Base-by-base conservation (phyloP, 2,329 filamentous ascomycete species). In the Aspergillus melleus region DNA sequence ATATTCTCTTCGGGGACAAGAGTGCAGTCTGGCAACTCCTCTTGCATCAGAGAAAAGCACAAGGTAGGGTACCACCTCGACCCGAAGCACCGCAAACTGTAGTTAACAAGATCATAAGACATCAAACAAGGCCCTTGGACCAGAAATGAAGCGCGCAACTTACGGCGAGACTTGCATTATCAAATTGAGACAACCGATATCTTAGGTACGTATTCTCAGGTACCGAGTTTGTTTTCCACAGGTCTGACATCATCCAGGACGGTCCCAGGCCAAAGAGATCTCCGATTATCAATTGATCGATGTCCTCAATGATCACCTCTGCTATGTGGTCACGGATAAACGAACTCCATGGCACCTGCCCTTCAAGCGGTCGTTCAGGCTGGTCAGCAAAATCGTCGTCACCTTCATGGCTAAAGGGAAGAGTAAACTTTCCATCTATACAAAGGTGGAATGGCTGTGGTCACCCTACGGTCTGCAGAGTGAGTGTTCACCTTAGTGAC, bases 1-100 rank as follows among this genome's bases (percentile, higher is more conserved):
- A 98, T 71, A 91, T 98, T 16, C 84, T 99, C 54, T 99, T 98
- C 75, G 95, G 95, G 42, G 95, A 99, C 76, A 96, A 94, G 78
- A 96, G 91, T 73, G 91, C 93, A 36, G 88, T 98, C 44, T 99
- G 97, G 77, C 92, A 95, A 68, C 88, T 94, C 70, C 82, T 98
- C 30, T 94, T 97, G 73, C 89, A 91, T 72, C 92, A 96, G 73
- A 85, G 90, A 54, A 85, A 88, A 68, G 91, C 90, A 14, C 86
- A 88, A 73, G 77, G 80, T 82, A 72, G 64, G 75, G 64, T 10
- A 39, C 29, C n/a, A 4, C 14, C 12, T 6, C 30, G 11, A 12
- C 19, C 4, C 49, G 5, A 16, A 47, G 5, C 6, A 26, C 8
- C 36, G 11, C 36, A 10, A n/a, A 8, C 22, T 24, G 24, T 56